phyloP scores from a whole-genome alignment of 169 alveolate genomes.

The Plasmodium yoelii region DNA sequence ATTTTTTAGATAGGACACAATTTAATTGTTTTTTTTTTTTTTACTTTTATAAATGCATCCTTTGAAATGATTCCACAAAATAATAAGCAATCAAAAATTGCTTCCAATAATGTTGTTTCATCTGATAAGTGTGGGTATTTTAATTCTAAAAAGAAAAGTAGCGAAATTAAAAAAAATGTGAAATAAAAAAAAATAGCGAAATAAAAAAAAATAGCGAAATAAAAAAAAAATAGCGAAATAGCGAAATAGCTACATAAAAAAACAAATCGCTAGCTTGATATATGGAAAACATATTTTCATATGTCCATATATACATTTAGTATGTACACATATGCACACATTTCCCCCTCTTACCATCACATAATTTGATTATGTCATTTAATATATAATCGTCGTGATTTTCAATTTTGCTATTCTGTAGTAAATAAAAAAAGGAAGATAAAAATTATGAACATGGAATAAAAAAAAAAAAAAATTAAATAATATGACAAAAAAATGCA shows the following conservation, averaged over 20 bases:
- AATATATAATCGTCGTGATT: slow-evolving; percentile 68
- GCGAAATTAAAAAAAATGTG: not conserved
- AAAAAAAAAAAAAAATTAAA: slow-evolving; percentile 1
- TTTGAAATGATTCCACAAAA: slow-evolving; percentile 55
- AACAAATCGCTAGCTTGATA: no score
- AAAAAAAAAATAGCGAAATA: not conserved
- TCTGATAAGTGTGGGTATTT: slow-evolving; percentile 73
- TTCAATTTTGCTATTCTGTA: slow-evolving; percentile 73
- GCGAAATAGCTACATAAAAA: not conserved
- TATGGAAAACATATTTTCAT: no score
- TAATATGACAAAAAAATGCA: not conserved
- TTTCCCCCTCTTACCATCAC: slow-evolving; percentile 29
- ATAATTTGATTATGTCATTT: slow-evolving; percentile 51
- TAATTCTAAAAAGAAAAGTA: slow-evolving; percentile 16
- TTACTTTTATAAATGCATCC: slow-evolving; percentile 60
- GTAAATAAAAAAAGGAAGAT: not conserved
- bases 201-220: slow-evolving; percentile 2
- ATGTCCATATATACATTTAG: no score
- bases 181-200: no score
- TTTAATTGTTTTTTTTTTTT: not conserved
- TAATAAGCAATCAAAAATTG: slow-evolving; percentile 51
- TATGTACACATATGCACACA: no score
- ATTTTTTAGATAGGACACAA: not conserved
- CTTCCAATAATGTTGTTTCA: slow-evolving; percentile 71
- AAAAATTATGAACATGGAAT: not conserved